These are phyloP conservation scores for Leccinum subrobustum DNA, from an alignment of 1,284 basidiomycete species.

Conservation along the genomic window DNA sequence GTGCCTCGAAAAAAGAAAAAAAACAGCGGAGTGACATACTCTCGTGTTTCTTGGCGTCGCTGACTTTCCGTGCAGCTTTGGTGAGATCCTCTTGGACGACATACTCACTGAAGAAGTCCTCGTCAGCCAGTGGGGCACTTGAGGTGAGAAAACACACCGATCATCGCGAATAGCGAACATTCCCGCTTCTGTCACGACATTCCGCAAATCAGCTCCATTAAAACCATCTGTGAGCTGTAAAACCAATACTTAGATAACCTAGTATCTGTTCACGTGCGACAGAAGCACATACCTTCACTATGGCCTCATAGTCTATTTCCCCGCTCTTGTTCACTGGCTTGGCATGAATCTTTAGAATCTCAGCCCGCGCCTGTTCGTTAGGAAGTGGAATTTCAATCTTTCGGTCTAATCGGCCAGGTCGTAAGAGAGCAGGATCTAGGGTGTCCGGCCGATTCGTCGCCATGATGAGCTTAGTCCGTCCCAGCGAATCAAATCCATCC, in stretches of 20 bases:
- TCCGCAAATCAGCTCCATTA: slow-evolving; percentile 95
- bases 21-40: slow-evolving; percentile 48
- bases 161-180: slow-evolving; percentile 99
- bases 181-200: slow-evolving; percentile 97
- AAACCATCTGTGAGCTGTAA: slow-evolving; percentile 83
- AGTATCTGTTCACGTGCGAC: not conserved
- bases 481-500: slow-evolving; percentile 98
- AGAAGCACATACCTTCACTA: slow-evolving; percentile 74
- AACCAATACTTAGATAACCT: not conserved
- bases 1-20: not conserved
- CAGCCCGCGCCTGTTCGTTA: slow-evolving; percentile 92
- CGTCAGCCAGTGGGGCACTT: not conserved
- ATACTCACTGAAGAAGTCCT: slow-evolving; percentile 62
- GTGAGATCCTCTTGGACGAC: slow-evolving; percentile 93
- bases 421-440: slow-evolving; percentile 93
- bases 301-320: slow-evolving; percentile 95
- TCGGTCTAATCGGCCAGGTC: slow-evolving; percentile 93
- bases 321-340: slow-evolving; percentile 93
- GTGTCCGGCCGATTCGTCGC: slow-evolving; percentile 97
- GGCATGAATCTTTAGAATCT: slow-evolving; percentile 98
- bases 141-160: slow-evolving; percentile 46
- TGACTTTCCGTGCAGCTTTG: slow-evolving; percentile 97
- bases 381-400: slow-evolving; percentile 99
- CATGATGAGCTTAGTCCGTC: slow-evolving; percentile 98
- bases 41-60: slow-evolving; percentile 96